These are phyloP conservation scores for Asterochloris sp. DNA, from an alignment of 139 green algal species.

Conservation along the genomic window DNA sequence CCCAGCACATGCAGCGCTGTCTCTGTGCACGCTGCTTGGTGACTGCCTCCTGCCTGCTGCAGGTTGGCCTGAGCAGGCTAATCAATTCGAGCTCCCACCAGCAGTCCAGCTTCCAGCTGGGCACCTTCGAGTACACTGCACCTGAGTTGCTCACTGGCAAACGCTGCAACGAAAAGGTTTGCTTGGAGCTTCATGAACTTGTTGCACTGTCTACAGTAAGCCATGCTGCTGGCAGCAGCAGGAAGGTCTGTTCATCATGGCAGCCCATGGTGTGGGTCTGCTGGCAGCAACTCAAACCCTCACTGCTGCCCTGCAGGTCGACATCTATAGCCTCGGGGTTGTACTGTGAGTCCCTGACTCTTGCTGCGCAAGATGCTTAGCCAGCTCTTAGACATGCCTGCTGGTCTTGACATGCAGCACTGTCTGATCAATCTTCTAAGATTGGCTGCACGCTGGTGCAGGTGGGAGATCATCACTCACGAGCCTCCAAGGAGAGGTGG, in stretches of 20 bases:
- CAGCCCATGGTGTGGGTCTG: background rate
- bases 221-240: background rate
- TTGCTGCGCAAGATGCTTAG: too few species aligned
- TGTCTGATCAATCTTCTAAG: too few species aligned
- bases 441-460: background rate
- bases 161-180: constrained; percentile 12
- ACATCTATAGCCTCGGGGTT: constrained; percentile 14
- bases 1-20: too few species aligned
- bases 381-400: too few species aligned
- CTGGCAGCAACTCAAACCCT: background rate
- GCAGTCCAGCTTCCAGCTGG: constrained; percentile 5
- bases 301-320: background rate
- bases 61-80: background rate
- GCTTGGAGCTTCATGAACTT: background rate
- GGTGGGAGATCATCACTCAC: constrained; percentile 16
- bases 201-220: background rate
- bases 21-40: too few species aligned
- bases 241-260: background rate
- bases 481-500: background rate
- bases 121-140: constrained; percentile 15
- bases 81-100: background rate
- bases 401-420: too few species aligned
- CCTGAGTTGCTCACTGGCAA: constrained; percentile 7
- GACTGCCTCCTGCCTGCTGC: too few species aligned
- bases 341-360: background rate